A percentile compares a stretch with the other conserved stretches of the same genome.
Conservation (phyloP, 2,329 filamentous ascomycete species). For the Aspergillus proliferans region DNA sequence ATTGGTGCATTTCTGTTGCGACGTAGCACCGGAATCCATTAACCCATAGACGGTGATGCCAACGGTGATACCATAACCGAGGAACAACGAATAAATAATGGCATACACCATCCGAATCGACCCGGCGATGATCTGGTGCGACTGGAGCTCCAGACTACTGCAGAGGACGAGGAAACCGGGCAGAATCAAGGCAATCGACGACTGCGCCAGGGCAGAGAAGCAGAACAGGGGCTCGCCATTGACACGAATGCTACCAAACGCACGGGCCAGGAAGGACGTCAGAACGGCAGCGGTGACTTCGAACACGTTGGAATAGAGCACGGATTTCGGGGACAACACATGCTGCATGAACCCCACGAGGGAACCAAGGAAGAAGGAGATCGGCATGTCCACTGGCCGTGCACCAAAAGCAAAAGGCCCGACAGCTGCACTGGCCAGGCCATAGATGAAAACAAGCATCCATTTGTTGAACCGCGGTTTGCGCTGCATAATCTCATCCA, state of each 20-base stretch:
- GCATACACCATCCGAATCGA: conserved; percentile 65
- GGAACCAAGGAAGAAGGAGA: conserved; percentile 67
- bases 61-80: conserved; percentile 63
- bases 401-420: conserved; percentile 74
- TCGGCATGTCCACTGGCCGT: conserved; percentile 68
- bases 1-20: conserved; percentile 39
- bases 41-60: conserved; percentile 55
- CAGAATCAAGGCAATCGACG: conserved; percentile 62
- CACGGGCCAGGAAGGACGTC: conserved; percentile 61
- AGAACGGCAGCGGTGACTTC: conserved; percentile 58
- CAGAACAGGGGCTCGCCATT: conserved; percentile 50
- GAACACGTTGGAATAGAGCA: conserved; percentile 58
- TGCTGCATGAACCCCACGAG: conserved; percentile 69
- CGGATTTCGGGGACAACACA: conserved; percentile 65
- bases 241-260: conserved; percentile 56
- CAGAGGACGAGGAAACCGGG: conserved; percentile 58
- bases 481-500: conserved; percentile 49
- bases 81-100: conserved; percentile 62
- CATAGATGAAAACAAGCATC: conserved; percentile 60
- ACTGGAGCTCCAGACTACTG: conserved; percentile 57
- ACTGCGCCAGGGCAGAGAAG: conserved; percentile 63
- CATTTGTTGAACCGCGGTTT: conserved; percentile 50
- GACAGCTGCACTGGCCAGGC: conserved; percentile 65
- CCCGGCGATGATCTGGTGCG: conserved; percentile 58
- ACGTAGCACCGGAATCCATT: conserved; percentile 48